A percentile compares a stretch with the other conserved stretches of the same genome.
Evolutionary conservation across 495 filamentous ascomycete genomes (phyloP).

Genomic region (Pseudevernia furfuracea): DNA sequence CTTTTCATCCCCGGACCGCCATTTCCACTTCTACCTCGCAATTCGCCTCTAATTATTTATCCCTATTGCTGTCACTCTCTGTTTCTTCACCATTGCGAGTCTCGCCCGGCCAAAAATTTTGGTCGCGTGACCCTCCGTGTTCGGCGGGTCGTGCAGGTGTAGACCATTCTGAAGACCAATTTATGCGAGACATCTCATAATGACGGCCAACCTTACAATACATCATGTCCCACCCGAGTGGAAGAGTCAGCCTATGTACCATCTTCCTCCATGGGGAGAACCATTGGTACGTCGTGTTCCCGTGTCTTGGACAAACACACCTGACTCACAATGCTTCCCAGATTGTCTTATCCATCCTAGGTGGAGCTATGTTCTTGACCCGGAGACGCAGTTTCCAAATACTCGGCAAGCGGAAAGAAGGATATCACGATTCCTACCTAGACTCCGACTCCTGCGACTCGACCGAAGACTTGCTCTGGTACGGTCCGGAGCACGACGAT

Average conservation of each 20-base stretch:
- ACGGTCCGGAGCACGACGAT: slow-evolving; percentile 32
- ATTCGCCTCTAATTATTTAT: background rate
- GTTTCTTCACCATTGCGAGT: background rate
- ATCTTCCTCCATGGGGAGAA: slow-evolving; percentile 45
- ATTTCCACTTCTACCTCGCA: background rate
- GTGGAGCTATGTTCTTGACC: slow-evolving; percentile 50
- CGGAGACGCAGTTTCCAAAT: slow-evolving; percentile 44
- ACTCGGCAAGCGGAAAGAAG: slow-evolving; percentile 31
- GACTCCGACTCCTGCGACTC: slow-evolving; percentile 35
- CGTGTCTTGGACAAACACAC: background rate
- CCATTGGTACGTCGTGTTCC: slow-evolving; percentile 43
- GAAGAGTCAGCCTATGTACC: slow-evolving; percentile 30
- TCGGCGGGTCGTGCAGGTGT: slow-evolving; percentile 11
- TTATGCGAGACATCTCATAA: background rate
- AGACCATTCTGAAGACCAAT: background rate
- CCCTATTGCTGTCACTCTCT: background rate
- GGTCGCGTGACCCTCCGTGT: slow-evolving; percentile 12
- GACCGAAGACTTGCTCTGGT: slow-evolving; percentile 35
- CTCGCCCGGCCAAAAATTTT: background rate
- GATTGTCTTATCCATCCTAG: slow-evolving; percentile 53
- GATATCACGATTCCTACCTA: slow-evolving; percentile 32
- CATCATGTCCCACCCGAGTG: slow-evolving; percentile 26
- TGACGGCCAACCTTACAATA: slow-evolving; percentile 27
- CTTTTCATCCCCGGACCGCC: background rate
- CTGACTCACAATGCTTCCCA: slow-evolving; percentile 25